A percentile compares a stretch with the other conserved stretches of the same genome.
Evolutionary conservation across 441 rosid genomes (phyloP).

Genomic region (Brassica hybrid): DNA sequence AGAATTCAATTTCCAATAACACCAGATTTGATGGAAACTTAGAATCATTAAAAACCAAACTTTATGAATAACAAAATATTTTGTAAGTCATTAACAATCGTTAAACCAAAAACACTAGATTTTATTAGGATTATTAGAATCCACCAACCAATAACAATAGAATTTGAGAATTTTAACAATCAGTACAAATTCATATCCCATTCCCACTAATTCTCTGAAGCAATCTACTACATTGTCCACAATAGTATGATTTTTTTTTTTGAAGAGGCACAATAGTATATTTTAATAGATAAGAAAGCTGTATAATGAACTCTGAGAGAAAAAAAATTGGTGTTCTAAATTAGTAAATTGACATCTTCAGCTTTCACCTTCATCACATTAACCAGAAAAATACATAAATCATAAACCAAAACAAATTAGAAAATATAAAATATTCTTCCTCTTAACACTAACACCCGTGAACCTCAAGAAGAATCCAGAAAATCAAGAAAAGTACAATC

Average conservation of each 20-base stretch:
- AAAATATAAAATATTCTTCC: constrained; percentile 19
- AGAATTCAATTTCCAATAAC: too few relatives aligned
- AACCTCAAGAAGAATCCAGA: constrained; percentile 30
- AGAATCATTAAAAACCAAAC: too few relatives aligned
- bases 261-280: neutral
- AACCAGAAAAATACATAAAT: neutral
- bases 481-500: constrained; percentile 21
- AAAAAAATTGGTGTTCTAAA: neutral
- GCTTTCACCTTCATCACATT: constrained; percentile 13
- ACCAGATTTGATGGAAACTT: too few relatives aligned
- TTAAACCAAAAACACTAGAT: too few relatives aligned
- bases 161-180: too few relatives aligned
- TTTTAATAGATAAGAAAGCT: neutral
- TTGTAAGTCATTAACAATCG: too few relatives aligned
- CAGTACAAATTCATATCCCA: too few relatives aligned
- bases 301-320: neutral
- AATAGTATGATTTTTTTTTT: neutral
- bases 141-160: too few relatives aligned
- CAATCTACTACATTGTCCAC: neutral
- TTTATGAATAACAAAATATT: too few relatives aligned
- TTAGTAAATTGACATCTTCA: constrained; percentile 7
- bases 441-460: constrained; percentile 14
- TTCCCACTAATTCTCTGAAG: neutral
- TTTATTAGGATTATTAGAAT: too few relatives aligned
- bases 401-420: neutral